phyloP scores from a whole-genome alignment of 2,329 filamentous ascomycete species.

The Pestalotiopsis sp. region DNA sequence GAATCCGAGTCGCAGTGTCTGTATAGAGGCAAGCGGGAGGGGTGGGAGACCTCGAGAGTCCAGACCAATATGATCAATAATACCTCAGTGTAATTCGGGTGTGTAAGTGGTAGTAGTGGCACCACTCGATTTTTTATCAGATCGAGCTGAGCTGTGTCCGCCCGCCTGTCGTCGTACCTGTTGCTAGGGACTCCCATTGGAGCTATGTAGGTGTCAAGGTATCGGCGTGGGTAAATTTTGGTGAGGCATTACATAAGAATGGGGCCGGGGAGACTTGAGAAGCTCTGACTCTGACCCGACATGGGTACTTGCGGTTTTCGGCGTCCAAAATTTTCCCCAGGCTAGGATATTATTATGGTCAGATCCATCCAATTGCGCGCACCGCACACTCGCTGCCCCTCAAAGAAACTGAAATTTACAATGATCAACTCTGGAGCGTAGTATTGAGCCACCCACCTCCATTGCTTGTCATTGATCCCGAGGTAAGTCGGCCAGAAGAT shows the following conservation, averaged over 20 bases:
- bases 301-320: constrained; percentile 11
- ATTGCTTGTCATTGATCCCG: background rate
- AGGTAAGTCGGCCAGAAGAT: background rate
- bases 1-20: background rate
- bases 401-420: constrained; percentile 9
- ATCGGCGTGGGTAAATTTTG: background rate
- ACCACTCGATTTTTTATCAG: background rate
- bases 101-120: background rate
- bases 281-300: constrained; percentile 4
- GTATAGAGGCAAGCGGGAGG: background rate
- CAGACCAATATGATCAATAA: background rate
- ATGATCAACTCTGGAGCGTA: background rate
- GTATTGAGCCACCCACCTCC: background rate
- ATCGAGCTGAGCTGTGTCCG: background rate
- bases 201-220: background rate
- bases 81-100: background rate
- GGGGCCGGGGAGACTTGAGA: background rate
- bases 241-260: constrained; percentile 6
- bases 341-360: background rate
- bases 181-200: background rate
- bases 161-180: background rate
- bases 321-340: constrained; percentile 13
- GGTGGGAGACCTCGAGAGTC: background rate
- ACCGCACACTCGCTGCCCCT: constrained; percentile 6
- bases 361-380: background rate